Base-by-base conservation (phyloP, 495 filamentous ascomycete genomes). In the Trypethelium eluteriae region DNA sequence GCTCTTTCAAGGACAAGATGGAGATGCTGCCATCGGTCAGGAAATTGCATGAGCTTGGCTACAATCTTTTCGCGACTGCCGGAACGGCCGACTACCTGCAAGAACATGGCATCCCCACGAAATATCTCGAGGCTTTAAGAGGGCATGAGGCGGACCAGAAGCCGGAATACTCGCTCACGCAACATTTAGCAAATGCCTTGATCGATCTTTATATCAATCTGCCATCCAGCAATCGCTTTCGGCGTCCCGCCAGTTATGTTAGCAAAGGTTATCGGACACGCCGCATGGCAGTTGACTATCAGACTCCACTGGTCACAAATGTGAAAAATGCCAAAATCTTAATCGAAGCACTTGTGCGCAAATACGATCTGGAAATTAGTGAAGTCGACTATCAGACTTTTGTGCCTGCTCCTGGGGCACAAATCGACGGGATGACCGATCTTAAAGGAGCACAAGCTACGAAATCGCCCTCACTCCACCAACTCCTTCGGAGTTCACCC, bases 131-230 rank as follows among this genome's bases (percentile, higher is more conserved):
- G 76, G 85, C 91, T 38, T 85, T 98, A 25, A 83, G 83, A 62
- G 85, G 79, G 36, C 63, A 65, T 38, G 82, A 86, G 44, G 87
- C 91, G 56, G 86, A 90, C 65, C 91, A 96, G 75, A 94, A 95
- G 78, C 90, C 91, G 0, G 93, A 98, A 76, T 98, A 93, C 81
- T 98, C 94, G 32, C 81, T 98, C 68, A 94, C 91, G 10, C 91
- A 97, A 75, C 92, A 96, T 81, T 78, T 98, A 74, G 89, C 93
- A 41, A 97, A 96, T 76, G 96, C 97, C 77, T 85, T 94, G 74
- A 98, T 98, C 67, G 93, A 97, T 78, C 82, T 98, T 41, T 98
- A 98, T 78, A 96, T 98, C 85, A 98, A 98, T 78, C 80, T 98
- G 74, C 94, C 94, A 3, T 96, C 93, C n/a, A 96, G 82, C 84